phyloP scores from a whole-genome alignment of 805 yeast genomes.

The Ogataea paraovalis region DNA sequence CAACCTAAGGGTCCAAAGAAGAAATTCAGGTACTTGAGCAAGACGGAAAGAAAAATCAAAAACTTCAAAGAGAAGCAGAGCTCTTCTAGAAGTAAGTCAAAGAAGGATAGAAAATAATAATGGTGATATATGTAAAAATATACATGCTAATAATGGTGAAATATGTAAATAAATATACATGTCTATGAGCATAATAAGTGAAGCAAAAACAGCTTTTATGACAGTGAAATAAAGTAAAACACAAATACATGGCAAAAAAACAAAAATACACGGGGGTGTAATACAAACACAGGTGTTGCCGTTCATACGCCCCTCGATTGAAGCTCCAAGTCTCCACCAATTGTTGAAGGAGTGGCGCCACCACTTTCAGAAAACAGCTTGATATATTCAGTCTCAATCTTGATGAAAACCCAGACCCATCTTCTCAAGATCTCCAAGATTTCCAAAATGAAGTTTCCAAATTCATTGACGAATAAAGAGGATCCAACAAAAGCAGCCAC shows the following conservation, averaged over 20 bases:
- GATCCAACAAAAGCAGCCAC: slow-evolving; percentile 17
- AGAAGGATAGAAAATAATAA: background rate
- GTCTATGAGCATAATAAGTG: background rate
- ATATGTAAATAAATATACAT: background rate
- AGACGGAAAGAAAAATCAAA: slow-evolving; percentile 65
- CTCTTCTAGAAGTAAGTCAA: slow-evolving; percentile 22
- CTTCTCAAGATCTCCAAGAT: slow-evolving; percentile 75
- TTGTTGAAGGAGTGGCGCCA: background rate
- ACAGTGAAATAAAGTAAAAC: background rate
- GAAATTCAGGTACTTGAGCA: slow-evolving; percentile 85
- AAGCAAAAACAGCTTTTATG: background rate
- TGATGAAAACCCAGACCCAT: slow-evolving; percentile 84
- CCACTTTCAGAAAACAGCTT: slow-evolving; percentile 16
- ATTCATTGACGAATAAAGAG: slow-evolving; percentile 38
- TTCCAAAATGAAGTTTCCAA: slow-evolving; percentile 66
- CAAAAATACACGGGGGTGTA: background rate
- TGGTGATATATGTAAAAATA: background rate
- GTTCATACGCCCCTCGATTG: slow-evolving; percentile 7
- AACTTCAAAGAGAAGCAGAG: slow-evolving; percentile 40
- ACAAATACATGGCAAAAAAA: background rate
- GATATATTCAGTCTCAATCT: slow-evolving; percentile 72
- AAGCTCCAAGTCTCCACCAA: slow-evolving; percentile 18
- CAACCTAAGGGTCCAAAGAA: slow-evolving; percentile 47
- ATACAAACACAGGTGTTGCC: background rate
- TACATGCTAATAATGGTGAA: background rate